Base-by-base conservation (phyloP, 1,284 basidiomycete genomes). In the Agroathelia rolfsii region DNA sequence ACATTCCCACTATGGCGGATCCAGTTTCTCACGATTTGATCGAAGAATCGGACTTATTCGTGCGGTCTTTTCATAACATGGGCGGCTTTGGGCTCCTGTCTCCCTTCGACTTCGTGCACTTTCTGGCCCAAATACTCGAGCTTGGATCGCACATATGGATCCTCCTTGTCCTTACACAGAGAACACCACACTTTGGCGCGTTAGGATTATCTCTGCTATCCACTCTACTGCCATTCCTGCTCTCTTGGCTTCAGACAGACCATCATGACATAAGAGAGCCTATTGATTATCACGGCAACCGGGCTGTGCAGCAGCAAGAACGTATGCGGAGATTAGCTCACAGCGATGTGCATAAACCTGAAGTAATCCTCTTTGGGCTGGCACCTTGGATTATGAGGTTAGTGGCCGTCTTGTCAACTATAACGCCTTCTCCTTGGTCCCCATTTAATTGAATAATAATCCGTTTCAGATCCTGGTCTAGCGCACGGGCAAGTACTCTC, bases 11-110 rank as follows among this genome's bases (percentile, higher is more conserved):
- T 4, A 62, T 86, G 29, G 64, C 76, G 29, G 77, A 85, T 46
- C 76, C 82, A 23, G 52, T 62, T 39, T 63, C 81, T 13, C 72
- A 75, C 34, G 81, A 84, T 44, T 66, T 87, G 19, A 62, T 88
- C n/a, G 73, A 80, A 42, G 85, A 89, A 55, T 84, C 84, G 10
- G 85, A 85, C 45, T 65, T 80, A 15, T 82, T 84, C 46, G 77
- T 82, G 27, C 66, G 72, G 37, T 81, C 82, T 5, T 80, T 87
- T 51, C 72, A 67, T 42, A 75, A 75, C 30, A 56, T 62, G 41
- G 70, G 74, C 22, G 66, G 75, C 17, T 78, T 82, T 54, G 76
- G 79, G 24, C 61, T 84, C 19, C 62, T 82, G 41, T 83, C 80
- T 2, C 79, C 81, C 5, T 64, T 87, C 34, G 79, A 87, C 49